Evolutionary conservation across 257 asterid genomes (phyloP).

Genomic region (Solanum chmielewskii): DNA sequence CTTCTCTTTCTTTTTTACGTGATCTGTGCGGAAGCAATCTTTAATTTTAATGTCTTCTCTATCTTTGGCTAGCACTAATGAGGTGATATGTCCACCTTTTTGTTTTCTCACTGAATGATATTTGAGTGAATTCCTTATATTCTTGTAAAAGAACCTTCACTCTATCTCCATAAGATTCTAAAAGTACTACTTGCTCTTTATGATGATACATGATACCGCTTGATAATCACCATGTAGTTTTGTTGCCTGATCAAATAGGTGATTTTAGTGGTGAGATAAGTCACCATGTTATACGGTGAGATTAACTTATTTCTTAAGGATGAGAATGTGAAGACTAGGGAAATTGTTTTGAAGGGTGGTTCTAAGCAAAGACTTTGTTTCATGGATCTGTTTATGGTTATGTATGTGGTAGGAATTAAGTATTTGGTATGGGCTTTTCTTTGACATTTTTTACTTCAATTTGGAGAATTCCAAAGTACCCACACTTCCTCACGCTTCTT

Average conservation of each 20-base stretch:
- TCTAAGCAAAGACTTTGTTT: neutral
- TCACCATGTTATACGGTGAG: neutral
- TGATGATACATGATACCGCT: neutral
- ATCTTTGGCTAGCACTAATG: neutral
- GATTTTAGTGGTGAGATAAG: neutral
- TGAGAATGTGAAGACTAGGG: neutral
- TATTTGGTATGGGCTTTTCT: neutral
- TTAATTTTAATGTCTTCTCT: neutral
- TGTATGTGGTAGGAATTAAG: neutral
- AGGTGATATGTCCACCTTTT: neutral
- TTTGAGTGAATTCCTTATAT: neutral
- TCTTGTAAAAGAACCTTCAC: neutral
- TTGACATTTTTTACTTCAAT: neutral
- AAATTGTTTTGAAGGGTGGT: neutral
- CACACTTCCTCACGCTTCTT: neutral
- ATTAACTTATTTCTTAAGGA: neutral
- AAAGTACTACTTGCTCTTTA: neutral
- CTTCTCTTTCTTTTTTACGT: neutral
- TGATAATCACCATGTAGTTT: neutral
- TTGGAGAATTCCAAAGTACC: neutral
- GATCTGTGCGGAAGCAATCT: neutral
- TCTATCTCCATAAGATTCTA: neutral
- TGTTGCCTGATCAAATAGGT: neutral
- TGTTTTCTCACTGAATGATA: neutral
- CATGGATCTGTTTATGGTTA: neutral